phyloP scores from a whole-genome alignment of 2,329 filamentous ascomycete species.

The Dendrostoma leiphaemia region DNA sequence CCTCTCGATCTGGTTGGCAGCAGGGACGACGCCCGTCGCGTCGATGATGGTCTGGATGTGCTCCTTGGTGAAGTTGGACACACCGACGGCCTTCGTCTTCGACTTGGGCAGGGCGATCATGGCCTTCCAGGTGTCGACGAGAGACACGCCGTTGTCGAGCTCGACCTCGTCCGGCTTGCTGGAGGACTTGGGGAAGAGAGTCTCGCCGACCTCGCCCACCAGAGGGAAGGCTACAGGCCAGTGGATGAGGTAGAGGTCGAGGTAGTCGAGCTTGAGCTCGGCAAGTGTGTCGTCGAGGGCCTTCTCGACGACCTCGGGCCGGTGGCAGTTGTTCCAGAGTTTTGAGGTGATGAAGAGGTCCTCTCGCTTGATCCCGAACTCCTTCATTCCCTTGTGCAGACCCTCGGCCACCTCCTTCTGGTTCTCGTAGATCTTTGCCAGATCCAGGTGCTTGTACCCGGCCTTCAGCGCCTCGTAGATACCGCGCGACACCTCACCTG shows the following conservation, averaged over 20 bases:
- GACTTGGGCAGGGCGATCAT: slow-evolving; percentile 45
- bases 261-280: slow-evolving; percentile 55
- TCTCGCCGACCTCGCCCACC: slow-evolving; percentile 28
- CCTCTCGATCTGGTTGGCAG: slow-evolving; percentile 69
- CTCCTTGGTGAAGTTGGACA: slow-evolving; percentile 71
- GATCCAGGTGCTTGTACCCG: slow-evolving; percentile 63
- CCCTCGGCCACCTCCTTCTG: slow-evolving; percentile 58
- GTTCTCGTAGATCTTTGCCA: slow-evolving; percentile 60
- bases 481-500: slow-evolving; percentile 61
- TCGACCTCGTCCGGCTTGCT: slow-evolving; percentile 33
- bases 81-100: slow-evolving; percentile 66
- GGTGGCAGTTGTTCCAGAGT: slow-evolving; percentile 64
- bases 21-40: slow-evolving; percentile 55
- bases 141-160: slow-evolving; percentile 42
- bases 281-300: slow-evolving; percentile 55
- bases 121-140: slow-evolving; percentile 45
- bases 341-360: slow-evolving; percentile 67
- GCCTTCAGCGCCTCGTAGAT: slow-evolving; percentile 62
- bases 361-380: slow-evolving; percentile 51
- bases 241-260: slow-evolving; percentile 63
- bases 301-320: slow-evolving; percentile 56
- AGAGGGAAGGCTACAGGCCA: slow-evolving; percentile 52
- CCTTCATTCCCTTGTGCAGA: slow-evolving; percentile 44
- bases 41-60: slow-evolving; percentile 54
- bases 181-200: slow-evolving; percentile 41